phyloP scores from a whole-genome alignment of 371 early-diverging fungal genomes.

The Apophysomyces elegans region DNA sequence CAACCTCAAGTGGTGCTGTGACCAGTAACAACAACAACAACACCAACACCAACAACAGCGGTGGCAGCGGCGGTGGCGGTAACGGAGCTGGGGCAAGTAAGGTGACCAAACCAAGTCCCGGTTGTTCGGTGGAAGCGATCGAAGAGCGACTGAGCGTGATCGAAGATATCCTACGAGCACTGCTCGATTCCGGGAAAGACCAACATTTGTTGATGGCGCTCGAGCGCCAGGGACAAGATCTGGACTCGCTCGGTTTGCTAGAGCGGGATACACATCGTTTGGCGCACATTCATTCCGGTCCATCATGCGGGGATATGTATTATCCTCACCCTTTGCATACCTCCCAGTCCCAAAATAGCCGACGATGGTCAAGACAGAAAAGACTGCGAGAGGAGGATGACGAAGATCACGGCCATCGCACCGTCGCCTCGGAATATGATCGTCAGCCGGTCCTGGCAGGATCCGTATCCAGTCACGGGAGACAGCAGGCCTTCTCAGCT shows the following conservation, averaged over 20 bases:
- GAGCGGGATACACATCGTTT: slow-evolving; percentile 15
- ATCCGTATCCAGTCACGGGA: slow-evolving; percentile 14
- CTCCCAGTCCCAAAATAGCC: slow-evolving; percentile 23
- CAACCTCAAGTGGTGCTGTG: neutral
- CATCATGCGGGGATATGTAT: slow-evolving; percentile 19
- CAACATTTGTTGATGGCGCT: slow-evolving; percentile 9
- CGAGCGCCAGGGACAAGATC: slow-evolving; percentile 11
- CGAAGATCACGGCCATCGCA: slow-evolving; percentile 4
- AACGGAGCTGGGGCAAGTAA: neutral
- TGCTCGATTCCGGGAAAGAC: slow-evolving; percentile 16
- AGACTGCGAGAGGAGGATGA: slow-evolving; percentile 4
- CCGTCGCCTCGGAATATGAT: slow-evolving; percentile 5
- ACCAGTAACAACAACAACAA: neutral
- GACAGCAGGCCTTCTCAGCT: slow-evolving; percentile 7
- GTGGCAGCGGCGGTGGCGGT: neutral
- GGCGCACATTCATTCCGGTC: slow-evolving; percentile 14
- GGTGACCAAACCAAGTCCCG: slow-evolving; percentile 1
- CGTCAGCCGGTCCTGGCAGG: slow-evolving; percentile 10
- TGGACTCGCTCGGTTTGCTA: slow-evolving; percentile 13
- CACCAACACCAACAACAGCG: neutral
- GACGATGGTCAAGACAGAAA: slow-evolving; percentile 6
- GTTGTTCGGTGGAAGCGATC: slow-evolving; percentile 38
- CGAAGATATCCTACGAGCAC: slow-evolving; percentile 42
- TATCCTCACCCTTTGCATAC: slow-evolving; percentile 25
- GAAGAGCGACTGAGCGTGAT: slow-evolving; percentile 44